Evolutionary conservation across 1,284 basidiomycete species (phyloP).

Genomic region (Singerocomus inundabilis): DNA sequence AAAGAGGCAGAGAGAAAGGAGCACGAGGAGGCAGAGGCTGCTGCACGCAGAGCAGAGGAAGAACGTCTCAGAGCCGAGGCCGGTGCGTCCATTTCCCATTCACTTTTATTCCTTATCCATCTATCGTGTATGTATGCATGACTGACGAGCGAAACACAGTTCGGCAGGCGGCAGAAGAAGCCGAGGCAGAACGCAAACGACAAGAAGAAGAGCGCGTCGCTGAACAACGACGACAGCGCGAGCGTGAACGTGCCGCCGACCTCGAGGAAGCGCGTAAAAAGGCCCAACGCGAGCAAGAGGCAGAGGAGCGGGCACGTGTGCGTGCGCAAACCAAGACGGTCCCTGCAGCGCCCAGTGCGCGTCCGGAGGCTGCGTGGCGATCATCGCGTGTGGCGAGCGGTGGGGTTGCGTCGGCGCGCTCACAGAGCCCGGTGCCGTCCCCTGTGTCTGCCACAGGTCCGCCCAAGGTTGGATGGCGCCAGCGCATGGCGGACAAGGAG

Average conservation of each 20-base stretch:
- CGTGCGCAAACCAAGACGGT: slow-evolving; percentile 30
- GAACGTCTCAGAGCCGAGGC: slow-evolving; percentile 51
- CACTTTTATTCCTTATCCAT: not conserved
- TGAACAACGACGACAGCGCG: slow-evolving; percentile 59
- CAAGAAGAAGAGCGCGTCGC: slow-evolving; percentile 59
- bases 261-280: slow-evolving; percentile 60
- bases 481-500: slow-evolving; percentile 44
- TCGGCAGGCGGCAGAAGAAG: slow-evolving; percentile 54
- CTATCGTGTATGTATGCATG: no score
- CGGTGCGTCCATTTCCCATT: slow-evolving; percentile 1
- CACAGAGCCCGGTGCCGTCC: slow-evolving; percentile 27
- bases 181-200: slow-evolving; percentile 53
- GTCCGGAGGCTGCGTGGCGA: slow-evolving; percentile 15
- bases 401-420: slow-evolving; percentile 34
- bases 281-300: slow-evolving; percentile 79
- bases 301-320: slow-evolving; percentile 50
- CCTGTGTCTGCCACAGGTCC: slow-evolving; percentile 32
- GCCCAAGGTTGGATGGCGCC: slow-evolving; percentile 54
- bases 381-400: slow-evolving; percentile 20
- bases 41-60: slow-evolving; percentile 46
- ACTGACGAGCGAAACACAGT: slow-evolving; percentile 39
- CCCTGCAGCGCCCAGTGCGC: not conserved
- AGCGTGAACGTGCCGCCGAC: slow-evolving; percentile 63
- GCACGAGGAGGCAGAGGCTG: slow-evolving; percentile 46
- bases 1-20: slow-evolving; percentile 58